Conservation (phyloP, 2,329 filamentous ascomycete species). For the Apiospora koreana region DNA sequence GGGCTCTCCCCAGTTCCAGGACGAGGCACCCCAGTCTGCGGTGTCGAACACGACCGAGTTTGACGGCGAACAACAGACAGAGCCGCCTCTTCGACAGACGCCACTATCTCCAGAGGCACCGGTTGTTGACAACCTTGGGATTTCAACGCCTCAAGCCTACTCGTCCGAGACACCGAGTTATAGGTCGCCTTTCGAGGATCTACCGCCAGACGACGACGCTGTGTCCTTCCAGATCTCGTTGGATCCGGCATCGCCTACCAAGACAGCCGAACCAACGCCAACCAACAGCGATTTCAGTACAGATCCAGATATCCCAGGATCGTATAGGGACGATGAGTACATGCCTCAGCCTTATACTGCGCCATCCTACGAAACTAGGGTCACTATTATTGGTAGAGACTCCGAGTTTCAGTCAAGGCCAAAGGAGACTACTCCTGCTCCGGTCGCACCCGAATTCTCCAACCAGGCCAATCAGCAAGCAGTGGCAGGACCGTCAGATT, state of each 20-base stretch:
- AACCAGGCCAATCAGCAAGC: background rate
- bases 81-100: constrained; percentile 42
- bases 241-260: constrained; percentile 31
- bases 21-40: constrained; percentile 58
- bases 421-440: background rate
- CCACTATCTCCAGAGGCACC: constrained; percentile 17
- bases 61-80: constrained; percentile 70
- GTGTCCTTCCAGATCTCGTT: constrained; percentile 43
- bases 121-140: constrained; percentile 10
- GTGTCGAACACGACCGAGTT: constrained; percentile 68
- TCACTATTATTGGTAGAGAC: constrained; percentile 51
- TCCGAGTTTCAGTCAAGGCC: constrained; percentile 34
- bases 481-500: background rate
- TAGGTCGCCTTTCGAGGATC: constrained; percentile 52
- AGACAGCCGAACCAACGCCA: constrained; percentile 27
- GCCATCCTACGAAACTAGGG: constrained; percentile 45
- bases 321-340: constrained; percentile 38
- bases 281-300: constrained; percentile 26
- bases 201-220: constrained; percentile 36
- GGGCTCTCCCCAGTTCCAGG: constrained; percentile 38
- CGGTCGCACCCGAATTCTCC: background rate
- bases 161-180: constrained; percentile 40
- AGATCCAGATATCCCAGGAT: constrained; percentile 30
- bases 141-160: constrained; percentile 26
- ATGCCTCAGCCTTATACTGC: constrained; percentile 42